Evolutionary conservation across 768 basidiomycete genomes (phyloP), one percentile per base, ranked within the genome.

Genomic region (Lactarius pseudohatsudake): DNA sequence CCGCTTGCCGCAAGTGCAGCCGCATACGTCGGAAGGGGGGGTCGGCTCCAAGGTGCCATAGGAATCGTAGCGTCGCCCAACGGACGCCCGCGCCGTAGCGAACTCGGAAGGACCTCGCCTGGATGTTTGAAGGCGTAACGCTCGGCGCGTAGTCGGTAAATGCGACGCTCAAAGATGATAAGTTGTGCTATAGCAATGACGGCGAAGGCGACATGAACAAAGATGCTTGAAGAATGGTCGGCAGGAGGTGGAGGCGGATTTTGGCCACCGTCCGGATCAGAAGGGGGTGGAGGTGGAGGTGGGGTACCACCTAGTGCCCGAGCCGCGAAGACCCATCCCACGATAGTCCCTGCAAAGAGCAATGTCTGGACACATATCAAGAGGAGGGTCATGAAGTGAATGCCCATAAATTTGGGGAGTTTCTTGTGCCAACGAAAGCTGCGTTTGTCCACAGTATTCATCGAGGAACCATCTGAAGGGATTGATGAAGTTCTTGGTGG

Each of bases 11-110:
- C 82, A n/a, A 92, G 77, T 2, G 85, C 84, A 22, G 88, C 86
- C 4, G 87, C 88, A 72, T 90, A 90, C 15, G 87, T 88, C 0
- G 89, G 88, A 53, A 90, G 76, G 15, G 87, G 82, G 1, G 87
- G 87, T 28, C 88, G 79, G 74, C 86, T 85, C 90, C 89, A 91
- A 2, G 89, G 90, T 11, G 87, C 83, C 4, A 73, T 65, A 15
- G 70, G 66, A 70, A 76, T 72, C 5, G 58, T 20, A 10, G 62
- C 3, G 26, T n/a, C 54, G 57, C 20, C 13, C 13, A 34, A 36
- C 9, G 67, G 57, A 36, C 50, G 2, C 3, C 38, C 56, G n/a
- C 58, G 64, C 43, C 28, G 68, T 40, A 72, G 61, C 50, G 71
- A 70, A 38, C 47, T 63, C 5, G 74, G 73, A 15, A 72, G 66